These are phyloP conservation scores for Penicillium subrubescens DNA, from an alignment of 495 filamentous ascomycete species.

Conservation along the genomic window DNA sequence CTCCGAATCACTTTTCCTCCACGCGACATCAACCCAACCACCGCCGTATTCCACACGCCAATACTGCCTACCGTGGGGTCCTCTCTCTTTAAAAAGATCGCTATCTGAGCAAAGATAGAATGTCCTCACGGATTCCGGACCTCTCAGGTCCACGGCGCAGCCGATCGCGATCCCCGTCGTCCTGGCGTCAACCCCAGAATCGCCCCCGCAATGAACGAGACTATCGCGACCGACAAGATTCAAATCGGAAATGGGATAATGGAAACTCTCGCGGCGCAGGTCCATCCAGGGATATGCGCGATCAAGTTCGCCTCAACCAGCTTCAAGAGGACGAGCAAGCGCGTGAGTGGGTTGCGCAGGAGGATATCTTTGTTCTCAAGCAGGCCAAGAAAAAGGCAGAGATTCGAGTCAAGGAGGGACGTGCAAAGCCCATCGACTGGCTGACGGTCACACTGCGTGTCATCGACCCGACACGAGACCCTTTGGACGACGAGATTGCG, in stretches of 20 bases:
- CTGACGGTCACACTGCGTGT: constrained; percentile 87
- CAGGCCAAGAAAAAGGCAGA: constrained; percentile 98
- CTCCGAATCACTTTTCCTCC: constrained; percentile 22
- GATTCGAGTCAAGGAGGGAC: constrained; percentile 90
- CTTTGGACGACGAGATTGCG: constrained; percentile 79
- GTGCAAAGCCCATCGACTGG: constrained; percentile 94
- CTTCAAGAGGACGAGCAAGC: constrained; percentile 76
- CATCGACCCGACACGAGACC: constrained; percentile 77
- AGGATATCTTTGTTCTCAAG: constrained; percentile 94
- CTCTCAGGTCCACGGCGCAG: constrained; percentile 37
- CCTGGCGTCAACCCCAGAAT: constrained; percentile 45
- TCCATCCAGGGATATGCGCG: constrained; percentile 40
- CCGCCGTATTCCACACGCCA: not conserved
- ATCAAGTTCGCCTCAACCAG: constrained; percentile 59
- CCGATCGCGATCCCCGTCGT: constrained; percentile 48
- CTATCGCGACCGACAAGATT: constrained; percentile 29
- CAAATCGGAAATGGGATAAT: constrained; percentile 24
- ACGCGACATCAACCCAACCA: constrained; percentile 14
- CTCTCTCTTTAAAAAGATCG: not conserved
- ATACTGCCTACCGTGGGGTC: constrained; percentile 1
- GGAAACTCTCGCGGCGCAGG: constrained; percentile 27
- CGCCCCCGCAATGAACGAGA: constrained; percentile 37
- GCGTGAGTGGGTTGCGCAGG: constrained; percentile 84
- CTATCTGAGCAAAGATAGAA: constrained; percentile 3
- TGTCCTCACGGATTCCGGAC: constrained; percentile 40